Base-by-base conservation (phyloP, 1,284 basidiomycete species). In the Exobasidium cylindrosporum region DNA sequence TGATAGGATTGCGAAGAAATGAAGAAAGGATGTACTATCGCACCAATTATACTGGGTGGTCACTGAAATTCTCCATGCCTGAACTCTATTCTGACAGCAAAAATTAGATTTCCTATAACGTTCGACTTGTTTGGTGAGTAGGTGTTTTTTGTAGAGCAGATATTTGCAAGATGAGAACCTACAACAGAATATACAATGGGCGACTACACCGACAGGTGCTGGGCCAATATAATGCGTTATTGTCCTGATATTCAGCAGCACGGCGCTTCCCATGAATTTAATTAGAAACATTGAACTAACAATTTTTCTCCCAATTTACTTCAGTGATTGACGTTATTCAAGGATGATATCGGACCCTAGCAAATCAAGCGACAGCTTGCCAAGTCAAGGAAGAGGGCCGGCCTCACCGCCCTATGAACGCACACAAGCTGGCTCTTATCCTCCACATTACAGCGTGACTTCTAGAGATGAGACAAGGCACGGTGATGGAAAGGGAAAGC, bases 391-490 rank as follows among this genome's bases (percentile, higher is more conserved):
- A 13, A 57, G 56, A 21, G 67, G 68, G 0, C 62, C 55, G 1
- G 67, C 69, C 4, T 72, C 69, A 23, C 69, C 69, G 14, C 69
- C 69, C 11, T 72, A 72, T 61, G 57, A 72, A 35, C 56, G 54
- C 62, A 14, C 53, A 23, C 23, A 21, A 23, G 14, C 14, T 26
- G 28, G 30, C 46, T 66, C 67, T 17, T 67, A 67, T 54, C 61
- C 64, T 58, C 69, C 69, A 23, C 67, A 63, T 1, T 67, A 64
- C 58, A 63, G 63, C 7, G 55, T 68, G 55, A 69, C 64, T 23
- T 55, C 69, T 14, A 31, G 17, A 4, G 23, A 23, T 59, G 58
- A 49, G 58, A 61, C 54, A 11, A 43, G 10, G 35, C 31, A 45
- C 43, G 35, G 35, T 40, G 35, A 40, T 40, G 35, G 7, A 40